Evolutionary conservation across 2,329 filamentous ascomycete genomes (phyloP).

Genomic region (Daldinia sp.): DNA sequence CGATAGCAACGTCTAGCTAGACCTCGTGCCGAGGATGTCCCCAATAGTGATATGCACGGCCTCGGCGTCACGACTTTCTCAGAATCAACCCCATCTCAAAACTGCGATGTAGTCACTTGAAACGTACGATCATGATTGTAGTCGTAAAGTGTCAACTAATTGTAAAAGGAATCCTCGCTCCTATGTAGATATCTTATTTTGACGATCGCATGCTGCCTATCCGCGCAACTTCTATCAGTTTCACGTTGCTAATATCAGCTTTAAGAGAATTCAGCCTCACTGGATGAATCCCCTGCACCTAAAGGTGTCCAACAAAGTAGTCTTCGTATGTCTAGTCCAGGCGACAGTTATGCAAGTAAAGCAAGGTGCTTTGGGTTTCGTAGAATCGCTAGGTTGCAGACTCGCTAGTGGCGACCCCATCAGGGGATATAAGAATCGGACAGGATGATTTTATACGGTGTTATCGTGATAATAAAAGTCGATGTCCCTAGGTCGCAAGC

Average conservation of each 20-base stretch:
- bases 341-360: constrained; percentile 25
- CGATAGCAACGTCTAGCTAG: not conserved
- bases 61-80: not conserved
- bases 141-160: not conserved
- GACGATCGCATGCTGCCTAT: constrained; percentile 13
- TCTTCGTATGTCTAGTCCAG: constrained; percentile 20
- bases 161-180: constrained; percentile 4
- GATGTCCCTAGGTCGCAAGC: constrained; percentile 83
- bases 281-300: constrained; percentile 17
- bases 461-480: constrained; percentile 95
- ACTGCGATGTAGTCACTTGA: not conserved
- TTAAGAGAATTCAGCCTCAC: constrained; percentile 24
- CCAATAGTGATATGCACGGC: not conserved
- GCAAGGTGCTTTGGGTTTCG: constrained; percentile 17
- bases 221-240: constrained; percentile 18
- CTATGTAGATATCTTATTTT: constrained; percentile 10
- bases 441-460: constrained; percentile 61
- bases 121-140: not conserved
- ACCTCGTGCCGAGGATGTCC: not conserved
- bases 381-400: constrained; percentile 34
- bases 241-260: constrained; percentile 4
- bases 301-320: constrained; percentile 27
- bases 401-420: constrained; percentile 3
- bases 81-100: not conserved
- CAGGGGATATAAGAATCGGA: constrained; percentile 12